phyloP scores from a whole-genome alignment of 352 stramenopile genomes.

The Pythium aquatile region DNA sequence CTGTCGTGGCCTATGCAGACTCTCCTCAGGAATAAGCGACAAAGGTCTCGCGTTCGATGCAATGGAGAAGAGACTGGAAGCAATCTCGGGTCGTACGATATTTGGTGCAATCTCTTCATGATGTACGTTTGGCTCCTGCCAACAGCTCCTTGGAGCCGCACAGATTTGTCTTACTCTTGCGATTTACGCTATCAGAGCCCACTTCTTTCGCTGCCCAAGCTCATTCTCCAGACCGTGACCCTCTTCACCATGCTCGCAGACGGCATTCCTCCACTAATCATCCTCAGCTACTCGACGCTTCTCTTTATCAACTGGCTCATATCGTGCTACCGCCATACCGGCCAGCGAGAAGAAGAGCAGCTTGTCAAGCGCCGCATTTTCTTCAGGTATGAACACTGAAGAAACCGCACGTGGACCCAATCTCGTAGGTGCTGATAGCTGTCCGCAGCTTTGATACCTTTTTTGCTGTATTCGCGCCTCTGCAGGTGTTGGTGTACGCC shows the following conservation, averaged over 20 bases:
- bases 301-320: background rate
- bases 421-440: no score
- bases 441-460: conserved; percentile 49
- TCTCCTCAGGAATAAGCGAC: background rate
- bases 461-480: conserved; percentile 53
- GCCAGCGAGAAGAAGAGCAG: background rate
- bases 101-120: background rate
- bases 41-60: background rate
- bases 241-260: conserved; percentile 2
- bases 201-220: conserved; percentile 24
- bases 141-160: no score
- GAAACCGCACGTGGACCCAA: no score
- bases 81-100: no score
- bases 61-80: no score
- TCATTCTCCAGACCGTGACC: conserved; percentile 25
- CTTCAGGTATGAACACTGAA: background rate
- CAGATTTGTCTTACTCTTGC: background rate
- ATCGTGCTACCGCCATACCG: background rate
- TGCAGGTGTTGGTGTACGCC: conserved; percentile 44
- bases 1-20: background rate
- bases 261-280: background rate
- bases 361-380: background rate
- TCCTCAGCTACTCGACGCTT: background rate
- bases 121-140: background rate
- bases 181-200: conserved; percentile 1